phyloP scores from a whole-genome alignment of 2,329 filamentous ascomycete species.

The Calcarisporium arbuscula region DNA sequence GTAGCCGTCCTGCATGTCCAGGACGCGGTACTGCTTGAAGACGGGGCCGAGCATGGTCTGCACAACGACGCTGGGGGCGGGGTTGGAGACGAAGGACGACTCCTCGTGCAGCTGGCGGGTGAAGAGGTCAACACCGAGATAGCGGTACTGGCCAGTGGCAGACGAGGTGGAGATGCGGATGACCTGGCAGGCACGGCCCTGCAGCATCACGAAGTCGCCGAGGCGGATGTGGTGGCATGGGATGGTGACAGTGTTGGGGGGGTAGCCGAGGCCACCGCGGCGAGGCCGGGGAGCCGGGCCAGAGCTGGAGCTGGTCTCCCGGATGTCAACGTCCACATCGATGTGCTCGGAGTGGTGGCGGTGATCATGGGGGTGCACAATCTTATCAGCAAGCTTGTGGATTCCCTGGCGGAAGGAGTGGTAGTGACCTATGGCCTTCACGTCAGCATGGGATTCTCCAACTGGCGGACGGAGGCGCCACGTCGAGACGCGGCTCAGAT shows the following conservation, averaged over 20 bases:
- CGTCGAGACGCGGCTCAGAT: neutral
- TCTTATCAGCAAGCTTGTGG: conserved; percentile 52
- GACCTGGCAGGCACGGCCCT: conserved; percentile 98
- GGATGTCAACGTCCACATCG: conserved; percentile 42
- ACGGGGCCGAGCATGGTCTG: conserved; percentile 99
- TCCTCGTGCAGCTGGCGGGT: conserved; percentile 99
- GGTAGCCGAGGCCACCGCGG: conserved; percentile 22
- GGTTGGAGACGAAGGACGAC: conserved; percentile 96
- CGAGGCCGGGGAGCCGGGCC: conserved; percentile 23
- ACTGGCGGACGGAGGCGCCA: neutral
- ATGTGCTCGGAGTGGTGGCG: conserved; percentile 41
- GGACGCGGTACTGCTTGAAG: conserved; percentile 99
- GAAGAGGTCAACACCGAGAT: conserved; percentile 99
- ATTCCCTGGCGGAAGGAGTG: conserved; percentile 51
- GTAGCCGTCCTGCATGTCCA: conserved; percentile 83
- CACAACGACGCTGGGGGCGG: conserved; percentile 89
- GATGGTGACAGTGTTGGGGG: conserved; percentile 88
- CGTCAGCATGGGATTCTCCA: neutral
- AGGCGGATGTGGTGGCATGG: conserved; percentile 99
- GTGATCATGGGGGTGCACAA: conserved; percentile 42
- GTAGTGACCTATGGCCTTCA: conserved; percentile 41
- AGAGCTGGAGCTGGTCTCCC: conserved; percentile 17
- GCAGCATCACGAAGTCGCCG: conserved; percentile 96
- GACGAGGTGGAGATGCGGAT: conserved; percentile 98
- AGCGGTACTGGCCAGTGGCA: conserved; percentile 98